Conservation (phyloP, 2,329 filamentous ascomycete genomes). For the Curvularia eragrostidis region DNA sequence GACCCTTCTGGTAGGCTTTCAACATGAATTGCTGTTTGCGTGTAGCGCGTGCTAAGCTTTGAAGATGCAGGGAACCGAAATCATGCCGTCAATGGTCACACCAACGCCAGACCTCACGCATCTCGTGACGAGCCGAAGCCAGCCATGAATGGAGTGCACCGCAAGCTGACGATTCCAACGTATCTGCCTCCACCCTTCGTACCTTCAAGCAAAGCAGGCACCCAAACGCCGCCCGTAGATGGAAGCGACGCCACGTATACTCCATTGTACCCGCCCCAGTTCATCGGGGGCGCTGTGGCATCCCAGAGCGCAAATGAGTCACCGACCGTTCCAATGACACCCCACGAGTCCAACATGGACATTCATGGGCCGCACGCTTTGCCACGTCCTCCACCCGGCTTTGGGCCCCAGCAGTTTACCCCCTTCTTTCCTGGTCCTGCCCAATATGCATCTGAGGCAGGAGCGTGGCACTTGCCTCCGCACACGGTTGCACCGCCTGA, state of each 20-base stretch:
- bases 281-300: constrained; percentile 45
- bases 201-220: constrained; percentile 36
- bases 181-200: constrained; percentile 49
- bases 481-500: constrained; percentile 40
- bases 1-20: constrained; percentile 31
- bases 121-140: constrained; percentile 23
- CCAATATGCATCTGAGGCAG: constrained; percentile 46
- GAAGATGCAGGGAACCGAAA: constrained; percentile 6
- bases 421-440: constrained; percentile 45
- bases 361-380: constrained; percentile 27
- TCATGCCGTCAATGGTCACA: constrained; percentile 10
- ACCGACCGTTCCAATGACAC: constrained; percentile 48
- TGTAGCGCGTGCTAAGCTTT: constrained; percentile 4
- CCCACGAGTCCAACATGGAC: constrained; percentile 30
- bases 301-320: constrained; percentile 51
- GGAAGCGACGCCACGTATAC: constrained; percentile 18
- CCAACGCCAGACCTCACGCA: constrained; percentile 9
- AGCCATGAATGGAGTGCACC: constrained; percentile 30
- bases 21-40: background rate
- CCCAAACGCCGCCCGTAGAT: constrained; percentile 34
- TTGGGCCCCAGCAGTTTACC: constrained; percentile 39
- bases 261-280: constrained; percentile 30
- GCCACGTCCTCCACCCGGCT: constrained; percentile 43
- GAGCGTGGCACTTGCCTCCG: constrained; percentile 41
- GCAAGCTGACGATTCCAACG: constrained; percentile 31